A percentile compares a stretch with the other conserved stretches of the same genome.
Evolutionary conservation across 257 asterid genomes (phyloP).

Genomic region (Forsythia viridissima): DNA sequence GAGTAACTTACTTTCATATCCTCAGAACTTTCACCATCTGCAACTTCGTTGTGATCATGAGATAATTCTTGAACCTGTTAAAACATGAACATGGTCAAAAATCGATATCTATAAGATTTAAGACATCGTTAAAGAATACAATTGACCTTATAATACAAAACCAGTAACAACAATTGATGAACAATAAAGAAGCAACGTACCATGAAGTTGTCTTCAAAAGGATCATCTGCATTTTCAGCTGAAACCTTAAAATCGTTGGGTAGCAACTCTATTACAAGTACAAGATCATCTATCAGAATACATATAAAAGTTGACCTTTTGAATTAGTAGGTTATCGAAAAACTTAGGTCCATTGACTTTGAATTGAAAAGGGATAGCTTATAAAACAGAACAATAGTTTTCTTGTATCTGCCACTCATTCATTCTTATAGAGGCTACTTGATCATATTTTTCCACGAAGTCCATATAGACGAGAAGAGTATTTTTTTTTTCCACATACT

Average conservation of each 20-base stretch:
- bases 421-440: no score
- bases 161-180: background rate
- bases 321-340: no score
- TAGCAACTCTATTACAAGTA: constrained; percentile 39
- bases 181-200: constrained; percentile 37
- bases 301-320: background rate
- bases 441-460: no score
- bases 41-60: constrained; percentile 36
- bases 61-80: constrained; percentile 78
- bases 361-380: no score
- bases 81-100: constrained; percentile 21
- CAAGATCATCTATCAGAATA: constrained; percentile 3
- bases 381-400: no score
- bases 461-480: no score
- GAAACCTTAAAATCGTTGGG: constrained; percentile 32
- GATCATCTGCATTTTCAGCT: constrained; percentile 49
- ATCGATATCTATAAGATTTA: background rate
- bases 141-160: background rate
- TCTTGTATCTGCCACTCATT: no score
- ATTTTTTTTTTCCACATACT: background rate
- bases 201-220: constrained; percentile 49
- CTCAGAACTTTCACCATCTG: constrained; percentile 42
- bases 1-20: constrained; percentile 51
- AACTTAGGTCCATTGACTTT: no score
- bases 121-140: background rate